Base-by-base conservation (phyloP, 2,329 filamentous ascomycete species). In the Dothiorella sarmentorum region DNA sequence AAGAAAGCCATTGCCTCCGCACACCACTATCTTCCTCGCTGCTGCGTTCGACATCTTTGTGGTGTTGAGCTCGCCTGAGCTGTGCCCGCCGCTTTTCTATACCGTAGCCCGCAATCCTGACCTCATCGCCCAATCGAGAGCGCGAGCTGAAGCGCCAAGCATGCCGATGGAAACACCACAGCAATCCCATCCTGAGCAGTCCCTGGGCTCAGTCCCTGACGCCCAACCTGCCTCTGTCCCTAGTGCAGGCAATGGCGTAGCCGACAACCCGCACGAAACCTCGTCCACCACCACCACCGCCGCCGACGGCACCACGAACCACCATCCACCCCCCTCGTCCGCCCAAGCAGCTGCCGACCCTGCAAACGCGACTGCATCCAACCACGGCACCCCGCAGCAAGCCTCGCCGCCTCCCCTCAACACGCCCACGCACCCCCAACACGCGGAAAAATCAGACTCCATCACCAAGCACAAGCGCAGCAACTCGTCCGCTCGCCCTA, bases 1-100 rank as follows among this genome's bases (percentile, higher is more conserved):
- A 24, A 99, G 76, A 71, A 97, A 99, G 31, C 94, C 93, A 74
- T 90, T 97, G 61, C 93, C 93, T 65, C 94, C 94, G 65, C 90
- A 95, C 57, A 99, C 91, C 40, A 97, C 86, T 42, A 99, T 80
- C 75, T 85, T 88, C 77, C 91, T 96, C 59, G 85, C 79, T 51
- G 82, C 80, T 63, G 82, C 78, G 56, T 81, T 76, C 52, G 38
- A 67, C 74, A 85, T 83, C 74, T 71, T 76, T 68, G 61, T 53
- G 61, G 57, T 61, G 60, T 62, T 61, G 56, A 33, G 17, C n/a
- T 15, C 20, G 49, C 35, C 49, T 40, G 49, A 29, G 49, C 40
- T n/a, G 49, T 22, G n/a, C 7, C 35, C 20, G n/a, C 20, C 10
- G 9, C n/a, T 59, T 37, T 52, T 58, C 13, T 40, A 35, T 17